Evolutionary conservation across 805 yeast genomes (phyloP), one percentile per base, ranked within the genome.

Genomic region (Pichia scutulata): DNA sequence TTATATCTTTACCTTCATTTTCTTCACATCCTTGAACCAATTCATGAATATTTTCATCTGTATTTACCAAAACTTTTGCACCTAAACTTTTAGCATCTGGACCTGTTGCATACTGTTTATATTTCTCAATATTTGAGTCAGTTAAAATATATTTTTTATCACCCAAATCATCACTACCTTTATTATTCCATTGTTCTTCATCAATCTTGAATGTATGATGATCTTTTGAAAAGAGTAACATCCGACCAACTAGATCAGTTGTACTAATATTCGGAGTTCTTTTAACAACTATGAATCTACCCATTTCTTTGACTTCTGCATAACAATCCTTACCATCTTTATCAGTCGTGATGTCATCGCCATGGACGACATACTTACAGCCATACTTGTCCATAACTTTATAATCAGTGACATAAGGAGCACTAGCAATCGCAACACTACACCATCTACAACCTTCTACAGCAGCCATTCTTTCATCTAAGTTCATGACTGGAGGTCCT

Each of bases 311-410:
- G 57, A 90, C 87, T 24, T 66, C 74, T 51, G 85, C 84, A 68
- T 93, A 93, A 61, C 97, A 89, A 68, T 93, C 99, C 50, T 87
- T 82, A 2, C 99, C 99, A 61, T 88, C 76, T 16, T 96, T 96
- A 67, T 93, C 98, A 2, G 97, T 86, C 24, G 97, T 93, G 57
- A 93, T 89, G 63, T 93, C 99, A 67, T 93, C 99, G 7, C 99
- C 99, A 66, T 93, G 99, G 12, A 93, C 96, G n/a, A 93, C 99
- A 64, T 82, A 93, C 61, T 80, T 69, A 70, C 99, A 93, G 7
- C 77, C 78, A 61, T 79, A 79, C 24, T 72, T 57, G 58, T 86
- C 89, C 88, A 89, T 77, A 47, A 88, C 84, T 41, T 69, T 70
- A 1, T 95, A 95, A 55, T 82, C 86, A 0, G 99, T 93, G 14